These are phyloP conservation scores for Vanilla planifolia DNA, from an alignment of 106 monocot species.

Conservation along the genomic window DNA sequence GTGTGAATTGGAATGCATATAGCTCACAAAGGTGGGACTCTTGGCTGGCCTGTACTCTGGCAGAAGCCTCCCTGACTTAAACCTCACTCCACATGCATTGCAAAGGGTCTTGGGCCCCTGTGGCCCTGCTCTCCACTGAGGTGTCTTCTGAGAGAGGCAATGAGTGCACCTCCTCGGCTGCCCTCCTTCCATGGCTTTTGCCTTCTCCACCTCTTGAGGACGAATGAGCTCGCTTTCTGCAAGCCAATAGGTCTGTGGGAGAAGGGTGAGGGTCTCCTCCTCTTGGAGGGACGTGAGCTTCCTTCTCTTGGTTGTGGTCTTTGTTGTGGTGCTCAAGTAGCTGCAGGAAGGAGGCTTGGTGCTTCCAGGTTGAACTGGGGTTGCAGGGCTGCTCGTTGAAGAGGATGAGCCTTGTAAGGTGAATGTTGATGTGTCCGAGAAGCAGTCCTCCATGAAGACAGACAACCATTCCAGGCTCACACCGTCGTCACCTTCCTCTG, in stretches of 20 bases:
- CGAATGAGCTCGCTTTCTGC: constrained; percentile 77
- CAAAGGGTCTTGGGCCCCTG: constrained; percentile 71
- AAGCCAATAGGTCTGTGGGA: constrained; percentile 62
- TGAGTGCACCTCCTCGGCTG: constrained; percentile 56
- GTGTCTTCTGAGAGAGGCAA: constrained; percentile 74
- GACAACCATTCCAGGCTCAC: constrained; percentile 63
- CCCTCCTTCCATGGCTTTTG: constrained; percentile 5
- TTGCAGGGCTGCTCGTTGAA: background rate
- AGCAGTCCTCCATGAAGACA: constrained; percentile 66
- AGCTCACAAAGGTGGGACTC: constrained; percentile 85
- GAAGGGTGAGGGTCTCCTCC: constrained; percentile 14
- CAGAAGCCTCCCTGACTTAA: constrained; percentile 67
- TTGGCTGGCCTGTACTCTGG: constrained; percentile 87
- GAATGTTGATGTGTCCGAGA: constrained; percentile 25
- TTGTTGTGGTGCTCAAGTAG: constrained; percentile 12
- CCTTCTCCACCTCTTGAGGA: constrained; percentile 22
- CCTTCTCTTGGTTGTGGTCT: constrained; percentile 34
- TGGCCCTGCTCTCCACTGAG: constrained; percentile 86
- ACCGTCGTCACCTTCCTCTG: constrained; percentile 41
- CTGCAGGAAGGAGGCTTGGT: background rate
- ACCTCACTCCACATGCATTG: constrained; percentile 80
- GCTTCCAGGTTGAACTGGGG: constrained; percentile 2
- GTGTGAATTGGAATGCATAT: constrained; percentile 92
- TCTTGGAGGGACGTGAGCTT: constrained; percentile 2
- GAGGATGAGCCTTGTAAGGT: constrained; percentile 7